Evolutionary conservation across 805 yeast species (phyloP).

Genomic region (Lipomyces anomalus): DNA sequence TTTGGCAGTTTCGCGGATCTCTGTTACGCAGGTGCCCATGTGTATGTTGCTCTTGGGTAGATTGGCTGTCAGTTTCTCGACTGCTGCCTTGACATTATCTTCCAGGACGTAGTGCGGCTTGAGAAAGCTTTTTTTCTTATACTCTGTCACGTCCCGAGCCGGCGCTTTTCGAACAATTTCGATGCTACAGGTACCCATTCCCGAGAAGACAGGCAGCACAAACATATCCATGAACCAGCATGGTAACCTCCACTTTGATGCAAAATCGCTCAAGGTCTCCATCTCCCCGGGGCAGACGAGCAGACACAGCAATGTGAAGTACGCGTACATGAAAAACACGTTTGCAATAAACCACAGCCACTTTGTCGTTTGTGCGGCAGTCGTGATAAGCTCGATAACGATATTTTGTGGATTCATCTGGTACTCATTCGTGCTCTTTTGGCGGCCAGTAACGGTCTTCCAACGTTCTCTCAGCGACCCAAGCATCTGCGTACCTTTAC

Average conservation of each 20-base stretch:
- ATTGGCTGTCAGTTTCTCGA: conserved; percentile 12
- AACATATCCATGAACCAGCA: conserved; percentile 11
- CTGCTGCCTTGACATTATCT: conserved; percentile 12
- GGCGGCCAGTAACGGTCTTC: too few species aligned
- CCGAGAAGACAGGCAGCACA: conserved; percentile 14
- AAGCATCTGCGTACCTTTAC: neutral
- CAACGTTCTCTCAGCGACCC: conserved; percentile 2
- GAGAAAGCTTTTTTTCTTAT: conserved; percentile 12
- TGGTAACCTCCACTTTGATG: conserved; percentile 12
- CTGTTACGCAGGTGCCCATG: conserved; percentile 11
- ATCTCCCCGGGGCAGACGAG: conserved; percentile 9
- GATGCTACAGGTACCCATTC: conserved; percentile 13
- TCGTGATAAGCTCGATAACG: too few species aligned
- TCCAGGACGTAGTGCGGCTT: conserved; percentile 17
- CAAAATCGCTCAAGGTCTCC: conserved; percentile 12
- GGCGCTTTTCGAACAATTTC: conserved; percentile 12
- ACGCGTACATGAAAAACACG: conserved; percentile 9
- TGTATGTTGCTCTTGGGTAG: conserved; percentile 10
- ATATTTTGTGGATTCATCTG: too few species aligned
- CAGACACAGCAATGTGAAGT: conserved; percentile 12
- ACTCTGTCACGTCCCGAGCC: conserved; percentile 18
- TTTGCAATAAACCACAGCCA: too few species aligned
- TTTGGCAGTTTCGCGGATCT: conserved; percentile 7
- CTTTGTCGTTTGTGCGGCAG: too few species aligned
- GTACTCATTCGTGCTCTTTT: too few species aligned